Evolutionary conservation across 2,329 filamentous ascomycete genomes (phyloP).

Genomic region (Claviceps purpurea): DNA sequence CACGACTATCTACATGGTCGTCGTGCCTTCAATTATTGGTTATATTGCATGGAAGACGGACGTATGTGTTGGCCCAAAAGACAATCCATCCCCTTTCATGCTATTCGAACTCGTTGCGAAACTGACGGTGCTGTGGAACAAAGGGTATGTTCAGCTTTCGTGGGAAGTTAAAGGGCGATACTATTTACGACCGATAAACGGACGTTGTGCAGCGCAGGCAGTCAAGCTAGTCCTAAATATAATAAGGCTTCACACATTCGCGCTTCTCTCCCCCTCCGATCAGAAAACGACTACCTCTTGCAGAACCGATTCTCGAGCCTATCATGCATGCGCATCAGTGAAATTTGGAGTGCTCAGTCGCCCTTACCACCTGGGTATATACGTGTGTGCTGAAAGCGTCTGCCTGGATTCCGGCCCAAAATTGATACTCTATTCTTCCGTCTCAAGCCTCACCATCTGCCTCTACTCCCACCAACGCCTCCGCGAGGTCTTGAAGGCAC

Average conservation of each 20-base stretch:
- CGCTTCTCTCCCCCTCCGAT: background rate
- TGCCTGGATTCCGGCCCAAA: too few relatives aligned
- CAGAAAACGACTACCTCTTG: constrained; percentile 3
- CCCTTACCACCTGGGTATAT: constrained; percentile 14
- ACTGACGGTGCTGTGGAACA: constrained; percentile 10
- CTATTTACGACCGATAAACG: constrained; percentile 62
- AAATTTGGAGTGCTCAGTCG: background rate
- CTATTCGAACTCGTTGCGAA: background rate
- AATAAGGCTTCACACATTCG: constrained; percentile 12
- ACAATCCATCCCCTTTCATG: background rate
- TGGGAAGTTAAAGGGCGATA: constrained; percentile 78
- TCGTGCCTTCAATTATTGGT: constrained; percentile 58
- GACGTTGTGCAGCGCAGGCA: constrained; percentile 6
- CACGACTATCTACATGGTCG: constrained; percentile 61
- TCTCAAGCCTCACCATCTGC: constrained; percentile 14
- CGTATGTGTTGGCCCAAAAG: constrained; percentile 44
- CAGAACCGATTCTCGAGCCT: background rate
- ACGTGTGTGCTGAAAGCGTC: constrained; percentile 9
- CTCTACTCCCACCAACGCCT: constrained; percentile 11
- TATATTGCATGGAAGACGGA: constrained; percentile 69
- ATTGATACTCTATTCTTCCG: background rate
- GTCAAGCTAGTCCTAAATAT: constrained; percentile 25
- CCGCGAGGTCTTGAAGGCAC: constrained; percentile 21
- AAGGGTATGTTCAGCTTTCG: constrained; percentile 80
- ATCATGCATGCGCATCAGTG: background rate